Base-by-base conservation (phyloP, 2,329 filamentous ascomycete genomes). In the Aspergillus phoenicis region DNA sequence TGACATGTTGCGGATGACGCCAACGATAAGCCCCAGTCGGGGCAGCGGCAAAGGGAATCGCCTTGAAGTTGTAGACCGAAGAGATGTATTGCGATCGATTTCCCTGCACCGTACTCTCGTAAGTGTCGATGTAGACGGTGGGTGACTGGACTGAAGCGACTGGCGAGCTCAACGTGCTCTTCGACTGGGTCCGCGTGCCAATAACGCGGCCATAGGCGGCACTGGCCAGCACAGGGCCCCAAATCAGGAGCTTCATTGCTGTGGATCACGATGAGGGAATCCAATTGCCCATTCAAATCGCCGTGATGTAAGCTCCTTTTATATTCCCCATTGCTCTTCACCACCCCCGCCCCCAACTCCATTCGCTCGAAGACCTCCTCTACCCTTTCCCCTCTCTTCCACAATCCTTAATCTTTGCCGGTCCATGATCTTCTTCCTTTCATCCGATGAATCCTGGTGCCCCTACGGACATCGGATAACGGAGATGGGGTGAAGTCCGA, bases 31-130 rank as follows among this genome's bases (percentile, higher is more conserved):
- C 48, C 2, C 59, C 62, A 3, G 52, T 52, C 17, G 62, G 59
- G 3, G 52, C 45, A 6, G 52, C 48, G 5, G 59, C 62, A 41
- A 65, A 73, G 26, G 63, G 70, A 22, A 73, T 68, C 22, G 67
- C 68, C 53, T 67, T 69, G 60, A 64, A 72, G 4, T 66, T 61
- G 2, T 49, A 49, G 47, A 49, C 47, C 8, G 63, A 66, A 5
- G 63, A 59, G n/a, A 62, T 61, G 30, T 64, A 66, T 8, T 67
- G 62, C 5, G 70, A 72, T 22, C 52, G 59, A 2, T 62, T 61
- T 45, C 69, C 68, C 36, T 58, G 63, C 15, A 69, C 30, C 67
- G 68, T 65, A 52, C 62, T 38, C 45, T 72, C 11, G 17, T 52
- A 48, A 10, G 62, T 66, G 5, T 59, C 51, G 28, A 65, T 53